Percentiles rank a stretch among this genome's conserved stretches.
phyloP scores from a whole-genome alignment of 148 eudicot genomes.

The Linanthus parryae region DNA sequence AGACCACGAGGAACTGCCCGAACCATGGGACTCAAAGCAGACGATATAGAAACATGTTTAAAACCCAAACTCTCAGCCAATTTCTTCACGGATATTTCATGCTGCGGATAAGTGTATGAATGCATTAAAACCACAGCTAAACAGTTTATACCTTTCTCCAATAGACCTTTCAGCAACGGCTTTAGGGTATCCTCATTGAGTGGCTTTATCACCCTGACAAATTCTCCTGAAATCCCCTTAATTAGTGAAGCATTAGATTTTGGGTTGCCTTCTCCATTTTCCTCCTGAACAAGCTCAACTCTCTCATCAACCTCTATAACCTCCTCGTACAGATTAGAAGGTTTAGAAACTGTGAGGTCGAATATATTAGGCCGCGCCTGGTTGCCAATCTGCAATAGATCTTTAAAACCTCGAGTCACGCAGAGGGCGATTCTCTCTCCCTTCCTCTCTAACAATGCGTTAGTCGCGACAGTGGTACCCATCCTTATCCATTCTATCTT shows the following conservation, averaged over 20 bases:
- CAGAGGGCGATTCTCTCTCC: conserved; percentile 96
- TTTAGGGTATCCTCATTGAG: conserved; percentile 58
- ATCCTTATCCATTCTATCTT: conserved; percentile 96
- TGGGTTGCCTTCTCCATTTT: conserved; percentile 23
- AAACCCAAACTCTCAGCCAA: conserved; percentile 83
- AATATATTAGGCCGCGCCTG: conserved; percentile 95
- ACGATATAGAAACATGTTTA: conserved; percentile 85
- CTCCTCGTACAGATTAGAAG: conserved; percentile 87
- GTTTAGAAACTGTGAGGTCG: conserved; percentile 86
- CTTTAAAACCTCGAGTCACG: conserved; percentile 83
- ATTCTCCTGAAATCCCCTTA: conserved; percentile 83
- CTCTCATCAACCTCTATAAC: conserved; percentile 94
- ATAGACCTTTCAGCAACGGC: conserved; percentile 56
- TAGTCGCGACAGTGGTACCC: conserved; percentile 99
- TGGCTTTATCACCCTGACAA: conserved; percentile 63
- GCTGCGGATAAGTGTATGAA: conserved; percentile 85
- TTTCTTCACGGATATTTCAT: conserved; percentile 64
- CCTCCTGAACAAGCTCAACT: conserved; percentile 69
- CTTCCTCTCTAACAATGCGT: conserved; percentile 87
- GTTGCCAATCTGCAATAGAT: conserved; percentile 87
- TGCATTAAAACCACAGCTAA: conserved; percentile 92
- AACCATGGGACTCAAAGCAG: conserved; percentile 95
- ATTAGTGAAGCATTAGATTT: conserved; percentile 25
- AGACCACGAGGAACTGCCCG: conserved; percentile 98
- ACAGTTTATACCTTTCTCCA: conserved; percentile 75